phyloP scores from a whole-genome alignment of 140 eudicot genomes.

The Erigeron philadelphicus region DNA sequence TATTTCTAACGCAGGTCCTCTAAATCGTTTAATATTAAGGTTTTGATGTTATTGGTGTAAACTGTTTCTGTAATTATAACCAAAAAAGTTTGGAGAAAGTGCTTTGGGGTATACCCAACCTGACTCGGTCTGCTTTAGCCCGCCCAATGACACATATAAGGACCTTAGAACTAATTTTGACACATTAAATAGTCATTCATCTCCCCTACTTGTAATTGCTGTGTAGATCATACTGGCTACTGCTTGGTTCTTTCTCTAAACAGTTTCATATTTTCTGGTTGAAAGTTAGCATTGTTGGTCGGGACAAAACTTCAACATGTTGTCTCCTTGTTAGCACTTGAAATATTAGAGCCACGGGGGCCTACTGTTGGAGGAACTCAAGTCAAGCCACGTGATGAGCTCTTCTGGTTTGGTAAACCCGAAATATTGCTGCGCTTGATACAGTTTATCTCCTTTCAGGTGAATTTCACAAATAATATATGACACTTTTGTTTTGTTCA shows the following conservation, averaged over 20 bases:
- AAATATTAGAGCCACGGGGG: slow-evolving; percentile 65
- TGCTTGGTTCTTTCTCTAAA: not conserved
- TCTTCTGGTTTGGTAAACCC: slow-evolving; percentile 97
- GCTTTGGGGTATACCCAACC: not conserved
- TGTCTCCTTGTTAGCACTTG: slow-evolving; percentile 89
- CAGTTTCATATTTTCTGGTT: slow-evolving; percentile 13
- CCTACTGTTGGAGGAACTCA: slow-evolving; percentile 61
- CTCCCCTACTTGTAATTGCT: not conserved
- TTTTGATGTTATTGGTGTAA: not conserved
- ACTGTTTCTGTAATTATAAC: not conserved
- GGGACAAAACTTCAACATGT: slow-evolving; percentile 99
- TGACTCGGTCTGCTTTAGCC: slow-evolving; percentile 4
- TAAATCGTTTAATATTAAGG: not conserved
- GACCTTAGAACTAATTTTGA: not conserved
- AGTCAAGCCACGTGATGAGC: slow-evolving; percentile 91
- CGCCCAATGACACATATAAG: not conserved
- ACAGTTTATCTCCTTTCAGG: slow-evolving; percentile 98
- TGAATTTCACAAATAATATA: slow-evolving; percentile 19
- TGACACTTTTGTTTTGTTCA: not conserved
- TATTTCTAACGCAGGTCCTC: not conserved
- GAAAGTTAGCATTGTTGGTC: slow-evolving; percentile 80
- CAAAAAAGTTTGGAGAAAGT: not conserved
- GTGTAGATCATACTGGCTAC: not conserved
- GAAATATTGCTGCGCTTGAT: slow-evolving; percentile 74
- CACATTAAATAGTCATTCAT: not conserved